These are phyloP conservation scores for Boletus pseudopeckii DNA, from an alignment of 768 basidiomycete genomes.

Conservation along the genomic window DNA sequence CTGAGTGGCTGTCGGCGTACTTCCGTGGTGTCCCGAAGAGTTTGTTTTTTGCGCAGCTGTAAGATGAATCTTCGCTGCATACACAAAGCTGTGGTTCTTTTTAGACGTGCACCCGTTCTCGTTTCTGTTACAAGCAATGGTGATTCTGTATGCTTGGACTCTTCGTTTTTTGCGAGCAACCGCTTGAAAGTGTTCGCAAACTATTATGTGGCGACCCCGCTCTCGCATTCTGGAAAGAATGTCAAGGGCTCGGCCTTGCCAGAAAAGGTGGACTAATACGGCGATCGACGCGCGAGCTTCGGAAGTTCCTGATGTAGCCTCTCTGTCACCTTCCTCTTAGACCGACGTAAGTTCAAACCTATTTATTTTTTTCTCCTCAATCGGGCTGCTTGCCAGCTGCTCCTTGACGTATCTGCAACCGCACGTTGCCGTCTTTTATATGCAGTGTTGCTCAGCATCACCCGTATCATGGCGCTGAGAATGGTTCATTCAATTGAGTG, in stretches of 20 bases:
- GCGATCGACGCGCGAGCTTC: conserved; percentile 27
- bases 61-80: conserved; percentile 24
- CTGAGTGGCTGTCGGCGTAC: conserved; percentile 1
- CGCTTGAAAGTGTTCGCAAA: conserved; percentile 1
- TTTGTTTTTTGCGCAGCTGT: conserved; percentile 19
- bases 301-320: conserved; percentile 23
- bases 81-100: conserved; percentile 12
- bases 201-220: not conserved
- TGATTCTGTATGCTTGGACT: not conserved
- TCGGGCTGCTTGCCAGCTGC: not conserved
- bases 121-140: not conserved
- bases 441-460: not conserved
- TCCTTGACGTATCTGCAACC: conserved; percentile 22
- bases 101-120: conserved; percentile 4
- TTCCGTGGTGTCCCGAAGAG: conserved; percentile 7
- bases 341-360: conserved; percentile 12
- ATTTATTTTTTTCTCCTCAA: conserved; percentile 2
- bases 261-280: conserved; percentile 12
- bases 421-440: conserved; percentile 17
- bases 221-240: conserved; percentile 12
- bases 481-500: no score
- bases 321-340: conserved; percentile 11
- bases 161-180: not conserved
- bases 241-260: conserved; percentile 23
- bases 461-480: conserved; percentile 2